Conservation (phyloP, 345 rosid species). For the Kernera saxatilis region DNA sequence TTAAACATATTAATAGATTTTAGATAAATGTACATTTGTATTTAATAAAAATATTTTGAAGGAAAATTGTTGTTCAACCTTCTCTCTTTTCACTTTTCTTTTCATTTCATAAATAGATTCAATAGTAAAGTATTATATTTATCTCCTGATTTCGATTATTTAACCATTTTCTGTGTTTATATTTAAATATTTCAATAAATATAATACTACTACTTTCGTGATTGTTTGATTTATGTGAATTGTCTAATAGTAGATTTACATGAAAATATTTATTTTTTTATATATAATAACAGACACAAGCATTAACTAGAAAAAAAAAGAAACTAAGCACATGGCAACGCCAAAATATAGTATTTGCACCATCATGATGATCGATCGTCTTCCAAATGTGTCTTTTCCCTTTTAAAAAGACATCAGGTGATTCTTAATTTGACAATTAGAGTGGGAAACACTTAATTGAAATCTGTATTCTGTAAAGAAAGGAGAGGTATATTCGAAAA, state of each 20-base stretch:
- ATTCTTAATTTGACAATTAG: constrained; percentile 8
- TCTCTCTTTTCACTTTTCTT: neutral
- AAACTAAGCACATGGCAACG: neutral
- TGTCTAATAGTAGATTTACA: neutral
- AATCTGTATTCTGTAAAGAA: neutral
- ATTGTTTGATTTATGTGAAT: neutral
- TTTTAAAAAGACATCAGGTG: neutral
- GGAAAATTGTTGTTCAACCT: no score
- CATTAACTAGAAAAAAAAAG: neutral
- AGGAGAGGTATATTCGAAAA: constrained; percentile 8
- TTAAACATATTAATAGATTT: no score
- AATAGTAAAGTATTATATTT: neutral
- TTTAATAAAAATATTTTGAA: no score
- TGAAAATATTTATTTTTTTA: neutral
- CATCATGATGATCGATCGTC: neutral
- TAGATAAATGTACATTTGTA: no score
- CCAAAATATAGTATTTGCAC: neutral
- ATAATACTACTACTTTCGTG: neutral
- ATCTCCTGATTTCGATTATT: neutral
- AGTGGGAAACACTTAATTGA: neutral
- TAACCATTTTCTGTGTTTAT: neutral
- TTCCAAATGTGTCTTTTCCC: neutral
- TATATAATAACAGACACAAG: neutral
- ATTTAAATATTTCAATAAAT: neutral
- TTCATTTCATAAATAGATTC: no score